Base-by-base conservation (phyloP, 2,329 filamentous ascomycete genomes). In the Zasmidium citrigriseum region DNA sequence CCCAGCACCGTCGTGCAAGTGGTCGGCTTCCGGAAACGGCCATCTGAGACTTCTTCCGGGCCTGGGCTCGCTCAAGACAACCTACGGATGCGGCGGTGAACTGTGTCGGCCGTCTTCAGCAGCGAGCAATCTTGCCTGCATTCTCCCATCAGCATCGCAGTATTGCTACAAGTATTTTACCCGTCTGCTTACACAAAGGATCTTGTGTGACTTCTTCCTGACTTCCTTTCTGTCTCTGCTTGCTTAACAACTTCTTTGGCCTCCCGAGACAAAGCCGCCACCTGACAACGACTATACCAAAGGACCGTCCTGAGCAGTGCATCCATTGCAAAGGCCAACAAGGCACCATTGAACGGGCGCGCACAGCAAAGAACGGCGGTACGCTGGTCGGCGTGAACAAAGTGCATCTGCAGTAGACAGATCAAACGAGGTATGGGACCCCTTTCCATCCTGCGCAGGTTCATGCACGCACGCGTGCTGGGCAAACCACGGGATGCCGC, bases 41-140 rank as follows among this genome's bases (percentile, higher is more conserved):
- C 60, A 60, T 57, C 60, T 65, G 64, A 68, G 64, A 67, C 60
- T 66, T 54, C 57, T 55, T 63, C 57, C 58, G 58, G 65, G 68
- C 63, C 67, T 63, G 66, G 68, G 60, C 66, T 29, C n/a, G n/a
- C n/a, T 60, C 65, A 61, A 68, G 62, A 70, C 64, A 67, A 34
- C 58, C 55, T 59, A 70, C 70, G 68, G 57, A 72, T 71, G 68
- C 70, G n/a, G n/a, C n/a, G 69, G 70, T 68, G 64, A 56, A 57
- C 55, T 41, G 5, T 11, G 52, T 63, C 63, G 59, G 64, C 64
- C 69, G 68, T 67, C 64, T 69, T 69, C 67, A 68, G 67, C 63
- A 61, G 52, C 49, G 41, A 45, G 52, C 56, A 58, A 44, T 47
- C 44, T 45, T 47, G 38, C 47, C 46, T 52, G 18, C 49, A 21